phyloP scores from a whole-genome alignment of 345 rosid species.

The Sapria himalayana region DNA sequence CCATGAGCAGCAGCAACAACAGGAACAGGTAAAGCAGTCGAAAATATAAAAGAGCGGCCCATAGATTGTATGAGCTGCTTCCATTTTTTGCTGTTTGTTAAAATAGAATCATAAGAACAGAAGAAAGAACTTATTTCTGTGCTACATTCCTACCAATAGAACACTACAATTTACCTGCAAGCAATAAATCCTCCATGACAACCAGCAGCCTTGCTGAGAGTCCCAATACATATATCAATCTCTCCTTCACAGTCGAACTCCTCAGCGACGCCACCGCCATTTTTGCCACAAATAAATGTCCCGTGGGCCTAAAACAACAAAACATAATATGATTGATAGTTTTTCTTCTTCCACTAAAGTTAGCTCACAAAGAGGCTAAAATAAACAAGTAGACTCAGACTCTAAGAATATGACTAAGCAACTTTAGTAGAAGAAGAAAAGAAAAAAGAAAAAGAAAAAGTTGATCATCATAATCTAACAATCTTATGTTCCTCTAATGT shows the following conservation, averaged over 20 bases:
- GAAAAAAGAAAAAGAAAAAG: too few relatives aligned
- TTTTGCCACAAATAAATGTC: slow-evolving; percentile 81
- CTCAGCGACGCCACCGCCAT: slow-evolving; percentile 88
- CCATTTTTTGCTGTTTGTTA: slow-evolving; percentile 62
- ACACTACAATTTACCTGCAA: slow-evolving; percentile 43
- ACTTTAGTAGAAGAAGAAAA: too few relatives aligned
- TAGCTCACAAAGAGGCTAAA: too few relatives aligned
- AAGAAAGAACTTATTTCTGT: too few relatives aligned
- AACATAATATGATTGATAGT: too few relatives aligned
- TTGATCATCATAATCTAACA: too few relatives aligned
- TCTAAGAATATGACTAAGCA: too few relatives aligned
- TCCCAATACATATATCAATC: slow-evolving; percentile 73
- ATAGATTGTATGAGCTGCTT: slow-evolving; percentile 75
- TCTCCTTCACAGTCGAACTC: slow-evolving; percentile 60
- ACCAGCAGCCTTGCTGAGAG: slow-evolving; percentile 94
- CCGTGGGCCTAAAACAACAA: slow-evolving; percentile 65
- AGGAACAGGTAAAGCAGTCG: slow-evolving; percentile 66
- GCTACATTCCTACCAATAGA: too few relatives aligned
- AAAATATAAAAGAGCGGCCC: slow-evolving; percentile 86
- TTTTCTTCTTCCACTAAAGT: too few relatives aligned
- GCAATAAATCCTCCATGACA: slow-evolving; percentile 95
- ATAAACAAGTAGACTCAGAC: too few relatives aligned
- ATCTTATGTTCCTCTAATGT: too few relatives aligned
- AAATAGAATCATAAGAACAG: too few relatives aligned
- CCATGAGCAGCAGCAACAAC: slow-evolving; percentile 76